Evolutionary conservation across 148 eudicot genomes (phyloP), one percentile per base, ranked within the genome.

Genomic region (Amaranthus cruentus): DNA sequence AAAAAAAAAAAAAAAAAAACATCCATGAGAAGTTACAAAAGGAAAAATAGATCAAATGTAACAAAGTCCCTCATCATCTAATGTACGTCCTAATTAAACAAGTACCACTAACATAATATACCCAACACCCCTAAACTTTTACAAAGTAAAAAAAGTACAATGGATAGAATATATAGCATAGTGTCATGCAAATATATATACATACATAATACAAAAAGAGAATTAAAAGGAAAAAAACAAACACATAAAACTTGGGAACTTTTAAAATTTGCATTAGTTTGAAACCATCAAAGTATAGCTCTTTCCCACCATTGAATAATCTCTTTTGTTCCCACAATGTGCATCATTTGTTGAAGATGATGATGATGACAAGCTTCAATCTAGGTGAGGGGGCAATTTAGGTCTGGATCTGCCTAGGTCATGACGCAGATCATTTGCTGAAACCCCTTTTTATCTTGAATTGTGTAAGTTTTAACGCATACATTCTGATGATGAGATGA

Each of bases 131-230:
- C 59, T 70, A 52, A 66, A 51, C 82, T 57, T 52, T 69, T 43
- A 53, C 3, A n/a, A 69, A n/a, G 21, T 54, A 70, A 50, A 48
- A 28, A 9, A 55, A 75, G 46, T 49, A 59, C 76, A 71, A 48
- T 28, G 38, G 38, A 28, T 72, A 51, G 28, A 72, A 73, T 71
- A 64, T 6, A 67, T 67, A 44, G 44, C 42, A 70, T 18, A 79
- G 18, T 66, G 54, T 58, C 76, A 76, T 71, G 73, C 76, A 76
- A 66, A 75, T 66, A 75, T 75, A 70, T 74, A 79, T 74, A 79
- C 58, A 80, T 72, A 76, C 38, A 28, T 28, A 28, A 28, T 28
- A 28, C 65, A 56, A 71, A 71, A 44, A 55, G 15, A 64, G 21
- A 47, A 62, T 15, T n/a, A 57, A 21, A 47, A 8, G 44, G 6